Conservation (phyloP, 148 eudicot species). For the Polygonum maritimum region DNA sequence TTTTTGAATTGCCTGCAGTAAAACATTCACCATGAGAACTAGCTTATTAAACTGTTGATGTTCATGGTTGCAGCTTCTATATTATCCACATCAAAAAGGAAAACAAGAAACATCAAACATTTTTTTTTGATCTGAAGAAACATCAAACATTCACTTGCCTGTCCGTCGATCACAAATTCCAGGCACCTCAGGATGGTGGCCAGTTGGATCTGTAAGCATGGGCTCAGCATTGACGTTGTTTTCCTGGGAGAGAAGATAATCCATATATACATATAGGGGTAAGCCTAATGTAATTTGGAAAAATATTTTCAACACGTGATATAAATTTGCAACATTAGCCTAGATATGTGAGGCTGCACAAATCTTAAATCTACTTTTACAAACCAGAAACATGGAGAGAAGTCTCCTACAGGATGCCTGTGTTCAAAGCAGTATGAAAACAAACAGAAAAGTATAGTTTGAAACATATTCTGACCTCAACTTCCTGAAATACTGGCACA, state of each 20-base stretch:
- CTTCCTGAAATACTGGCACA: conserved; percentile 40
- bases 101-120: neutral
- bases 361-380: neutral
- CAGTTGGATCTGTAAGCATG: conserved; percentile 19
- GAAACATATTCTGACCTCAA: conserved; percentile 40
- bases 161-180: conserved; percentile 48
- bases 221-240: conserved; percentile 26
- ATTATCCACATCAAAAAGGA: neutral
- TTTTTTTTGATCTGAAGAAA: no score
- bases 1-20: neutral
- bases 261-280: neutral
- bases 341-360: neutral
- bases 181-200: conserved; percentile 45
- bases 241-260: conserved; percentile 26
- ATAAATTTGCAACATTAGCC: neutral
- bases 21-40: neutral
- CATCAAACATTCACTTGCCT: conserved; percentile 32
- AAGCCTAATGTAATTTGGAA: neutral
- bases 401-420: neutral
- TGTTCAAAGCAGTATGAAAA: neutral
- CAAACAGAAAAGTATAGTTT: neutral
- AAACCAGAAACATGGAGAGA: neutral
- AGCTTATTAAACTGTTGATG: neutral
- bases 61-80: neutral
- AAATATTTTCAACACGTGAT: neutral